Percentiles rank a stretch among this genome's conserved stretches.
Evolutionary conservation across 2,329 filamentous ascomycete genomes (phyloP).

Genomic region (Sporothrix inflata): DNA sequence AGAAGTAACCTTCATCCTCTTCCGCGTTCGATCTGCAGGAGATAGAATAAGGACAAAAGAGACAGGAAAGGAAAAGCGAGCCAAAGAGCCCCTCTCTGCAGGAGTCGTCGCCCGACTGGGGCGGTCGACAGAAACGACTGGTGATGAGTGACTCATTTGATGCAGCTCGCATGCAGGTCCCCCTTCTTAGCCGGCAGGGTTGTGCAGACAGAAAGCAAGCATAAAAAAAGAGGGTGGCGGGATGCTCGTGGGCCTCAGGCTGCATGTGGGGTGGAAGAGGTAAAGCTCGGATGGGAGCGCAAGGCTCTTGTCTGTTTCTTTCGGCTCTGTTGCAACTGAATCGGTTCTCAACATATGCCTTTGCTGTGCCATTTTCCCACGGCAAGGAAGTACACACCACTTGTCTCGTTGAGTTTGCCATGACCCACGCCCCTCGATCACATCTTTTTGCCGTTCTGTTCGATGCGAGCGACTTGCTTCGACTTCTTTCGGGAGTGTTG

Average conservation of each 20-base stretch:
- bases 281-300: conserved; percentile 5
- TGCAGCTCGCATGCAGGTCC: conserved; percentile 29
- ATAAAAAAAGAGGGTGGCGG: conserved; percentile 24
- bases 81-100: conserved; percentile 25
- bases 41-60: neutral
- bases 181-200: conserved; percentile 20
- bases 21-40: conserved; percentile 25
- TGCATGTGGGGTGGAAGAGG: conserved; percentile 28
- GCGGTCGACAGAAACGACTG: conserved; percentile 38
- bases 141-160: conserved; percentile 41
- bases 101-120: conserved; percentile 37
- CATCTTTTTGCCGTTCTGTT: neutral
- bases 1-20: neutral
- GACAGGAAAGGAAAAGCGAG: neutral
- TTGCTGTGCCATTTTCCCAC: neutral
- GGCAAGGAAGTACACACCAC: neutral
- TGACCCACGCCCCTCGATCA: neutral
- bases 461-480: neutral
- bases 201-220: conserved; percentile 30
- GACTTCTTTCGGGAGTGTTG: conserved; percentile 2
- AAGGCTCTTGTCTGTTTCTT: neutral
- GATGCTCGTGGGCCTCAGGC: conserved; percentile 4
- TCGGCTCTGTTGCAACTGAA: neutral
- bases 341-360: neutral
- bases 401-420: conserved; percentile 7